Evolutionary conservation across 1,284 basidiomycete species (phyloP), one percentile per base, ranked within the genome.

Genomic region (Boletus sp.): DNA sequence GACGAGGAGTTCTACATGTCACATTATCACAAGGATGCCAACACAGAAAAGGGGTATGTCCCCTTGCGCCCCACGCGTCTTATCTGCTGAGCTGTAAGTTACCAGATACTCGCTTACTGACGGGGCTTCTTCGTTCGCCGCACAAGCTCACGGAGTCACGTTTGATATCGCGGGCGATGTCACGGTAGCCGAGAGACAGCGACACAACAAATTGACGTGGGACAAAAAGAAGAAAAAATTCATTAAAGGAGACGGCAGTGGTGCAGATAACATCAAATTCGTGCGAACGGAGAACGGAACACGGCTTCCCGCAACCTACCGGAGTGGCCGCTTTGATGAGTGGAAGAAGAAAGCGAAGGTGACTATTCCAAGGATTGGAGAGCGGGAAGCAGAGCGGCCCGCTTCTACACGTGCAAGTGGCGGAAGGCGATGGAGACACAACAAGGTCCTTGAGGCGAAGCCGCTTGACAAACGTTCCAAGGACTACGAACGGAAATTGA

Each of bases 151-250:
- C 4, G 81, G 82, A 7, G 88, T 86, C 4, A 83, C 91, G 0
- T 93, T 98, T 62, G 95, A 98, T 70, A 80, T 99, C 16, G 81
- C 85, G 3, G 88, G 86, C 13, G 96, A 98, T 65, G 86, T 81
- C 43, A 75, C 75, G 18, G 77, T 78, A 52, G 80, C 82, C 33
- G 79, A 84, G 15, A 81, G 84, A 58, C 85, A 86, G 58, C 87
- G 88, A 57, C 86, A 84, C 48, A 79, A 80, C 61, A 81, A 80
- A 59, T 71, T 90, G 59, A 85, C 74, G 42, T 99, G 97, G 97
- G 96, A 98, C 74, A 90, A 92, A 66, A 98, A 96, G 78, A 96
- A 94, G 77, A 98, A 98, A 74, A 94, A 92, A 68, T 98, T 98
- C 65, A 80, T 97, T 43, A 85, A 90, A 65, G 94, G 93, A 8